These are phyloP conservation scores for Vachellia collinsii DNA, from an alignment of 306 rosid species.

Conservation along the genomic window DNA sequence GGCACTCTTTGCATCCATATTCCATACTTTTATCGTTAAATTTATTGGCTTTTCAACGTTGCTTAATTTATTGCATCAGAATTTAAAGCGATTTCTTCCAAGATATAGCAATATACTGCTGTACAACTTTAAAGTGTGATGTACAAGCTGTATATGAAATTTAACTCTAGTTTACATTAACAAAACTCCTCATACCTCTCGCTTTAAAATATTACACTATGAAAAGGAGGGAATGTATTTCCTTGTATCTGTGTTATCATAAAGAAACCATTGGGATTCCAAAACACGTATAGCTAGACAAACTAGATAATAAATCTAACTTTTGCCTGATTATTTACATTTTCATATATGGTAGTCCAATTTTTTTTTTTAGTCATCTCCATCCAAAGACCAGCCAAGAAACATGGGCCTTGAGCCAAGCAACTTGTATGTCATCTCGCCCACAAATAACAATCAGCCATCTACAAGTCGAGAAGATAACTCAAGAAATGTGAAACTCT, in stretches of 20 bases:
- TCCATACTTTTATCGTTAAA: not conserved
- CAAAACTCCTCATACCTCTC: not conserved
- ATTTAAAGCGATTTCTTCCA: not conserved
- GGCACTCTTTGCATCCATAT: not conserved
- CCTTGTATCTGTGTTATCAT: not conserved
- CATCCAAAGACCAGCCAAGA: not conserved
- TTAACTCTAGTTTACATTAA: not conserved
- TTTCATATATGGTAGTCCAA: not conserved
- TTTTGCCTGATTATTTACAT: not conserved
- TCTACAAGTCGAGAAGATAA: slow-evolving; percentile 64
- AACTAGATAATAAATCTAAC: not conserved
- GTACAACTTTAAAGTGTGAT: not conserved
- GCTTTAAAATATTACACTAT: not conserved
- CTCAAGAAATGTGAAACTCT: slow-evolving; percentile 1
- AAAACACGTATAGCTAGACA: not conserved
- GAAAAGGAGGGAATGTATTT: not conserved
- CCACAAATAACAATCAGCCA: slow-evolving; percentile 82
- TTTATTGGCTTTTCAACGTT: not conserved
- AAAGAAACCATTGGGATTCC: not conserved
- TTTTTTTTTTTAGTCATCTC: not conserved
- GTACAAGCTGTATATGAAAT: not conserved
- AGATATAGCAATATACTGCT: not conserved
- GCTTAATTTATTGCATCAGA: not conserved
- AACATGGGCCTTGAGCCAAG: not conserved
- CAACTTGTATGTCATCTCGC: slow-evolving; percentile 31